A percentile compares a stretch with the other conserved stretches of the same genome.
Evolutionary conservation across 129 eudicot species (phyloP).

Genomic region (Arctium minus): DNA sequence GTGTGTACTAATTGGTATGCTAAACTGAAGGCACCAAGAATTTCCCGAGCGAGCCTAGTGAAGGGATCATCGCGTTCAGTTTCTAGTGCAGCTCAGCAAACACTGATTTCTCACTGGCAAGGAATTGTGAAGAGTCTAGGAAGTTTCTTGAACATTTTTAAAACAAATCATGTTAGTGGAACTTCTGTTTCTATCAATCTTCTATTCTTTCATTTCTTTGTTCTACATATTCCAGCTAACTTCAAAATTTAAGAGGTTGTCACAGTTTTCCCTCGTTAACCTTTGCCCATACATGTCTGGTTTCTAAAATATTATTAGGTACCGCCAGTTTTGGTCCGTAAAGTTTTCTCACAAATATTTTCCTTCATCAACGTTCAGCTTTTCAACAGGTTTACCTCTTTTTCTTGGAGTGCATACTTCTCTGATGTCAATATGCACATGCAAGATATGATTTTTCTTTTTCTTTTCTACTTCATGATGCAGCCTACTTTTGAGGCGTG

Average conservation of each 20-base stretch:
- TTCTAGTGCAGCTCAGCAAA: slow-evolving; percentile 81
- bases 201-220: not conserved
- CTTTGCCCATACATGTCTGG: not conserved
- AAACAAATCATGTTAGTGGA: slow-evolving; percentile 76
- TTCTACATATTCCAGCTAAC: not conserved
- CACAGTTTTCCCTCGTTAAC: not conserved
- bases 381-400: slow-evolving; percentile 68
- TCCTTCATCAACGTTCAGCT: slow-evolving; percentile 95
- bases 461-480: slow-evolving; percentile 19
- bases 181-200: not conserved
- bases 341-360: slow-evolving; percentile 91
- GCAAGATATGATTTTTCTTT: slow-evolving; percentile 6
- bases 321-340: slow-evolving; percentile 93
- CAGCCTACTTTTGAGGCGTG: slow-evolving; percentile 92
- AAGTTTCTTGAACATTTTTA: slow-evolving; percentile 64
- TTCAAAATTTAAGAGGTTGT: not conserved
- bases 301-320: slow-evolving; percentile 42
- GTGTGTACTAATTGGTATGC: slow-evolving; percentile 11
- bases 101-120: slow-evolving; percentile 97
- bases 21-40: slow-evolving; percentile 76
- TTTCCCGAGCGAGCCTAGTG: slow-evolving; percentile 94
- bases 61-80: slow-evolving; percentile 92
- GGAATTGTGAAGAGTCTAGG: slow-evolving; percentile 89
- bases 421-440: not conserved
- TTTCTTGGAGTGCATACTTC: not conserved